Percentiles rank a stretch among this genome's conserved stretches.
These are phyloP conservation scores for Zizania latifolia DNA, from an alignment of 176 grass and related monocot genomes.

Conservation along the genomic window DNA sequence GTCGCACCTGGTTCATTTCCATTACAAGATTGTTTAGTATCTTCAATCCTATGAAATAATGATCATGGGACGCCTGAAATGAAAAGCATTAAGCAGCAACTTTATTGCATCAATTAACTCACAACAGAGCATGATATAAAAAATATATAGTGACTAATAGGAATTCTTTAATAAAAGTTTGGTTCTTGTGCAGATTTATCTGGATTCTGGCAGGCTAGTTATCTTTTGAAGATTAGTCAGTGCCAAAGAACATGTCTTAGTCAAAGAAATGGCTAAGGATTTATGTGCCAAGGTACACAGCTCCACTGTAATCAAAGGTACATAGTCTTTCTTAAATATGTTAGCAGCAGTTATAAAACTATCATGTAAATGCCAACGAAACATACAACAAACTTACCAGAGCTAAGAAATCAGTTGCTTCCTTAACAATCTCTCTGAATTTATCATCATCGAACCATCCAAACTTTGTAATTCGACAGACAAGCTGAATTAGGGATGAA, in stretches of 20 bases:
- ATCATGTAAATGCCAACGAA: constrained; percentile 1
- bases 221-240: neutral
- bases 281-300: neutral
- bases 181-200: neutral
- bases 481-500: constrained; percentile 86
- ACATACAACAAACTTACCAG: constrained; percentile 62
- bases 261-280: neutral
- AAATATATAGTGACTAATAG: neutral
- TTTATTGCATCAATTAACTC: constrained; percentile 13
- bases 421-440: constrained; percentile 94
- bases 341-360: constrained; percentile 7
- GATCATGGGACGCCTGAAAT: constrained; percentile 83
- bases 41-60: constrained; percentile 98
- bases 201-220: neutral
- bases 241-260: constrained; percentile 1
- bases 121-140: constrained; percentile 1
- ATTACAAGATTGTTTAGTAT: constrained; percentile 78
- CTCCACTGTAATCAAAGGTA: constrained; percentile 6
- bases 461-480: constrained; percentile 97
- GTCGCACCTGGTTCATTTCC: constrained; percentile 95
- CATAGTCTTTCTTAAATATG: neutral
- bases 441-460: constrained; percentile 98
- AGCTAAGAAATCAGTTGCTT: constrained; percentile 87
- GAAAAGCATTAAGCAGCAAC: constrained; percentile 20
- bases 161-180: neutral